Conservation (phyloP, 176 grass and related monocot species). For the Cocos nucifera region DNA sequence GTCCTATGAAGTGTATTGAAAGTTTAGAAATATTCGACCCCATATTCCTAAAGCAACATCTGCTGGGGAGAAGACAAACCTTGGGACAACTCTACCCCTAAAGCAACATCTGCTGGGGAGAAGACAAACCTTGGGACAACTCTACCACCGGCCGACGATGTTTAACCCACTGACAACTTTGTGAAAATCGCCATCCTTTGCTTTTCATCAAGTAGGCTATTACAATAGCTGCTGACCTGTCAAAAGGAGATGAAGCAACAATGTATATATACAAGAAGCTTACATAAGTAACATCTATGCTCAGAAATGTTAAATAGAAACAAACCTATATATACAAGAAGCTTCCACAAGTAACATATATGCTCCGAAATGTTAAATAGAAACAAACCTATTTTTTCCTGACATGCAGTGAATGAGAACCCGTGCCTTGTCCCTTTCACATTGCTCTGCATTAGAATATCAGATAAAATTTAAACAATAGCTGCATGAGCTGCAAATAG, state of each 20-base stretch:
- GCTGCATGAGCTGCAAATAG: no score
- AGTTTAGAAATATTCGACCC: no score
- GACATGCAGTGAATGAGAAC: constrained; percentile 13
- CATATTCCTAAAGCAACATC: no score
- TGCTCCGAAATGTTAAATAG: background rate
- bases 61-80: background rate
- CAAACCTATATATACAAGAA: constrained; percentile 2
- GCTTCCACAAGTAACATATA: background rate
- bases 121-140: constrained; percentile 4
- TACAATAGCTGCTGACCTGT: constrained; percentile 14
- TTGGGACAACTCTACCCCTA: background rate
- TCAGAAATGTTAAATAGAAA: background rate
- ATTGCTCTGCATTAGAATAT: constrained; percentile 3
- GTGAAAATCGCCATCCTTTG: constrained; percentile 12
- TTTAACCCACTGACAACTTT: constrained; percentile 19
- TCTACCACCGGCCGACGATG: constrained; percentile 3
- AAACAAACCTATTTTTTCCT: constrained; percentile 14
- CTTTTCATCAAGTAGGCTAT: constrained; percentile 19
- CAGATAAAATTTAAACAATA: no score
- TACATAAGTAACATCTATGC: background rate
- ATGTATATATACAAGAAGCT: background rate
- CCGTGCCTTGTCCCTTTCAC: constrained; percentile 2
- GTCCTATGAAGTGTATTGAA: no score
- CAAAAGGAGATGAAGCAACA: background rate
- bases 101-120: background rate